Base-by-base conservation (phyloP, 805 yeast species). In the Schwanniomyces sp. region DNA sequence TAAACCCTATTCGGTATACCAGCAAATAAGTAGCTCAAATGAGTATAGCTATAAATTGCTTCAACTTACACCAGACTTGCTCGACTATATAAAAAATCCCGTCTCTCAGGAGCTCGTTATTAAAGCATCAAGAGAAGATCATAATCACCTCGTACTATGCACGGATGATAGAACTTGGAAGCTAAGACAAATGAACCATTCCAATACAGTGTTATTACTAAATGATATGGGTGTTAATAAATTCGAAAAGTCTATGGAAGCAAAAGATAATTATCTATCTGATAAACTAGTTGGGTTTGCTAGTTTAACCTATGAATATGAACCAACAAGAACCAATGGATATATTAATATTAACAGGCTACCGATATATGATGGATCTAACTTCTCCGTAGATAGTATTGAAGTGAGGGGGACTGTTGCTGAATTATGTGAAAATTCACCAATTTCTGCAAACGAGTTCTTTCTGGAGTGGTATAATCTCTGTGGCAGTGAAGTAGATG, bases 151-250 rank as follows among this genome's bases (percentile, higher is more conserved):
- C 7, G 89, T 81, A 27, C 62, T 90, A 12, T 85, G 91, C 49
- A 79, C 92, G 0, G 54, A 66, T 3, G 53, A 66, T 26, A 64
- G 72, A 43, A 86, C 96, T 0, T 91, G 81, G 79, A 71, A 74
- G 40, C 56, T 91, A 14, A 75, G 89, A 44, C 91, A 86, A 57
- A 85, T 87, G 71, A 88, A 89, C 60, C 97, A 92, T 63, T 87
- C 97, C 7, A 91, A 92, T 63, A 79, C 92, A 4, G 84, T 88
- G n/a, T 62, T 90, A 54, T 51, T 91, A 18, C 60, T 81, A 61
- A 63, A 63, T 10, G 62, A 60, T 39, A 47, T 56, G 58, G 52
- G 48, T 21, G 43, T 49, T 5, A 42, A 47, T 24, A 34, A 39
- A 5, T 27, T 45, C 11, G 41, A 37, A 14, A 43, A 42, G 16